Conservation (phyloP, 2,329 filamentous ascomycete genomes). For the Arachnomyces sp. region DNA sequence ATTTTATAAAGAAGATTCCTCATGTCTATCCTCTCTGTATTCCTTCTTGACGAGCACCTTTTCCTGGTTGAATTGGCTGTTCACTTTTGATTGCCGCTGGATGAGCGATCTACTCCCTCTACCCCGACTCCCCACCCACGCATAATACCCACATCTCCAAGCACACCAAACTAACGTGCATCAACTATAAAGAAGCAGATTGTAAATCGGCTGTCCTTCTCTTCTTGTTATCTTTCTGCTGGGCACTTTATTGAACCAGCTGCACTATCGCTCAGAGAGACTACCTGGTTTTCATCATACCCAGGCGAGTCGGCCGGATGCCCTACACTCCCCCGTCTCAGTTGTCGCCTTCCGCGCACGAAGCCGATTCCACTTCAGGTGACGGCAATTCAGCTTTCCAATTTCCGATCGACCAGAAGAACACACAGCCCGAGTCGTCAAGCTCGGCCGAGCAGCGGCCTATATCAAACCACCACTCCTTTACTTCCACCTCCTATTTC, state of each 20-base stretch:
- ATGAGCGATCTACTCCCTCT: too few species aligned
- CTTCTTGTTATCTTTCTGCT: too few species aligned
- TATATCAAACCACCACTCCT: slow-evolving; percentile 33
- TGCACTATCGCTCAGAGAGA: neutral
- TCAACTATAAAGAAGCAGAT: too few species aligned
- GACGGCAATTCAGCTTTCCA: slow-evolving; percentile 7
- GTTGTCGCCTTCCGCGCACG: slow-evolving; percentile 48
- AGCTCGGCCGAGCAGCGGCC: slow-evolving; percentile 40
- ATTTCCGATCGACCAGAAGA: slow-evolving; percentile 21
- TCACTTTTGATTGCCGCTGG: too few species aligned
- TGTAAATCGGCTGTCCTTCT: too few species aligned
- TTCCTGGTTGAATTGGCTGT: too few species aligned
- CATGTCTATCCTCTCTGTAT: too few species aligned
- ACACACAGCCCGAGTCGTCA: slow-evolving; percentile 14
- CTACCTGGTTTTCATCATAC: slow-evolving; percentile 19
- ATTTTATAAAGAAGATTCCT: too few species aligned
- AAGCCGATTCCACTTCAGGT: slow-evolving; percentile 40
- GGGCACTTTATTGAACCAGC: neutral
- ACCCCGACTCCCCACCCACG: too few species aligned
- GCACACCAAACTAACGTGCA: too few species aligned
- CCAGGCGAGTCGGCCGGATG: slow-evolving; percentile 36
- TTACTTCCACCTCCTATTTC: slow-evolving; percentile 53
- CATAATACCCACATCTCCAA: too few species aligned
- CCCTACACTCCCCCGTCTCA: slow-evolving; percentile 44
- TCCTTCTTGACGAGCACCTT: too few species aligned